These are phyloP conservation scores for Emergomyces orientalis DNA, from an alignment of 2,329 filamentous ascomycete genomes.

Conservation along the genomic window DNA sequence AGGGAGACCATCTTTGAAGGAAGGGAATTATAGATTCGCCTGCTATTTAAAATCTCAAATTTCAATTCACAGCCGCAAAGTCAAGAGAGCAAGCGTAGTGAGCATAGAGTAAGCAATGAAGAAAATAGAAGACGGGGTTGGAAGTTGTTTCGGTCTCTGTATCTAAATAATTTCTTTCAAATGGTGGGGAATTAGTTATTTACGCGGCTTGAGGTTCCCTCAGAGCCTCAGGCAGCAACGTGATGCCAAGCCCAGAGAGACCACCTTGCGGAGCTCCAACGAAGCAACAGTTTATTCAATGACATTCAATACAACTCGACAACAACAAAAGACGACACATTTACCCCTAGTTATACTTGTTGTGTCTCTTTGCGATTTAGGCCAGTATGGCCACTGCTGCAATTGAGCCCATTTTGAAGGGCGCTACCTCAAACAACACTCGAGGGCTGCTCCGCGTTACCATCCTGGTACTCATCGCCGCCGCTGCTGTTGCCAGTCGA, in stretches of 20 bases:
- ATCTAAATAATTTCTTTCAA: too few relatives aligned
- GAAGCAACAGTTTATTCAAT: too few relatives aligned
- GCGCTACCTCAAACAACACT: constrained; percentile 69
- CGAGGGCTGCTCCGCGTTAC: constrained; percentile 77
- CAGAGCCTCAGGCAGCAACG: constrained; percentile 9
- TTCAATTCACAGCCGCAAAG: neutral
- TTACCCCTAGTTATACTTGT: constrained; percentile 21
- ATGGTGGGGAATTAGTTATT: neutral
- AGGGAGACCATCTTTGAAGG: neutral
- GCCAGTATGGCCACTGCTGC: constrained; percentile 23
- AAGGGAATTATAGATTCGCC: neutral
- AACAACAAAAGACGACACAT: constrained; percentile 6
- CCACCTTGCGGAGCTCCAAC: constrained; percentile 36
- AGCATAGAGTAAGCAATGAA: neutral
- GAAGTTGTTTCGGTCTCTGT: too few relatives aligned
- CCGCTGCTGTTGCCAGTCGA: constrained; percentile 81
- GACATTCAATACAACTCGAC: constrained; percentile 1
- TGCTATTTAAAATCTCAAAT: neutral
- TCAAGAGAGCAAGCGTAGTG: neutral
- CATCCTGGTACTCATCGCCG: constrained; percentile 86
- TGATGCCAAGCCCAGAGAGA: constrained; percentile 35
- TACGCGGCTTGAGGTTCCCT: constrained; percentile 16
- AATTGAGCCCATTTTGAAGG: constrained; percentile 58
- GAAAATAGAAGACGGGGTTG: neutral
- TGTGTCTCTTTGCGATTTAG: constrained; percentile 22